These are phyloP conservation scores for Naegleria gruberi DNA, from an alignment of 208 protist genomes.

Conservation along the genomic window DNA sequence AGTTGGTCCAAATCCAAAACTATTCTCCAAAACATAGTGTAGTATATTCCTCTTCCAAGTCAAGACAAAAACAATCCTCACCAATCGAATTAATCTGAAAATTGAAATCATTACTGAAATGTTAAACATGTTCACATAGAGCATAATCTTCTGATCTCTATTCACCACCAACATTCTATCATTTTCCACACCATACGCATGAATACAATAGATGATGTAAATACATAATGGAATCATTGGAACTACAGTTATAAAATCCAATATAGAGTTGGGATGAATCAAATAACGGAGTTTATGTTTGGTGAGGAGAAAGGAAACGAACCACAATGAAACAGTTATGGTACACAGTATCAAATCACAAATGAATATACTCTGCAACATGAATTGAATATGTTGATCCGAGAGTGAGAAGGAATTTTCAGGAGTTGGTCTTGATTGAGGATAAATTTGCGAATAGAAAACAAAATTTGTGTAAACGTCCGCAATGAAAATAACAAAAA, in stretches of 20 bases:
- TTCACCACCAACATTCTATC: too few species aligned
- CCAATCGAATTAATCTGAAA: neutral
- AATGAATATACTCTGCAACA: neutral
- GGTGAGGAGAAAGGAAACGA: neutral
- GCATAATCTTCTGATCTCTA: too few species aligned
- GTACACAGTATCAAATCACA: neutral
- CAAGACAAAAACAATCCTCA: neutral
- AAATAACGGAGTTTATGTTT: neutral
- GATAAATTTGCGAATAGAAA: too few species aligned
- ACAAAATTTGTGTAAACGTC: neutral
- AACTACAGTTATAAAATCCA: neutral
- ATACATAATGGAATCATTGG: neutral
- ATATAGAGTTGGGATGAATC: neutral
- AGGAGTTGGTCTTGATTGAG: neutral
- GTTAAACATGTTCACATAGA: neutral
- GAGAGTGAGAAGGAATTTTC: too few species aligned
- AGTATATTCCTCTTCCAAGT: neutral
- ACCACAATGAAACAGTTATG: neutral
- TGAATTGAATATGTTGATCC: too few species aligned
- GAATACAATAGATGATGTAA: neutral
- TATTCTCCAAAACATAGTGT: neutral
- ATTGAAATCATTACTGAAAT: neutral
- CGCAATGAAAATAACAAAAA: neutral
- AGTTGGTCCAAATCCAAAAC: neutral
- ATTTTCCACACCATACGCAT: neutral